These are phyloP conservation scores for Pleurotus citrinopileatus DNA, from an alignment of 768 basidiomycete genomes.

Conservation along the genomic window DNA sequence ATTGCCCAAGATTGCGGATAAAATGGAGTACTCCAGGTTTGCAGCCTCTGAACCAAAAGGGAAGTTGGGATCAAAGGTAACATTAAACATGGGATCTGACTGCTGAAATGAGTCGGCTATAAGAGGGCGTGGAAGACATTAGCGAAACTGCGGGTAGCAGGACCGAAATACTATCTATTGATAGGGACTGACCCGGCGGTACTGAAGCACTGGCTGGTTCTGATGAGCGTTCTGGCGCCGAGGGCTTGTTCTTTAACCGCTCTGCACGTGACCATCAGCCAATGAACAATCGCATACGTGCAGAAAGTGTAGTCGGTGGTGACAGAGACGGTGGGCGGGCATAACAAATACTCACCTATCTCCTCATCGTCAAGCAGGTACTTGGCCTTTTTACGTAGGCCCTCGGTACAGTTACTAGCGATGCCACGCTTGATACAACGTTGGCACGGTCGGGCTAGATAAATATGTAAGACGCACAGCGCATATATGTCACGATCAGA, in stretches of 20 bases:
- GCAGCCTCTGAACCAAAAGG: constrained; percentile 87
- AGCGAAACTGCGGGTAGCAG: constrained; percentile 16
- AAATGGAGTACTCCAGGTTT: constrained; percentile 92
- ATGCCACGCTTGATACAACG: constrained; percentile 94
- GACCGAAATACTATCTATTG: not conserved
- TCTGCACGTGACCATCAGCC: constrained; percentile 42
- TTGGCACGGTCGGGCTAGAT: constrained; percentile 89
- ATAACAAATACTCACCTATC: constrained; percentile 56
- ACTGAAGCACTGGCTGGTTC: constrained; percentile 27
- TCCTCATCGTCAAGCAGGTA: constrained; percentile 95
- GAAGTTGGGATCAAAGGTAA: constrained; percentile 59
- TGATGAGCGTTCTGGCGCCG: constrained; percentile 36
- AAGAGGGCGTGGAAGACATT: constrained; percentile 16
- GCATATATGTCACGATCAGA: constrained; percentile 16
- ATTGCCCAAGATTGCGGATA: constrained; percentile 87
- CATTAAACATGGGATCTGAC: constrained; percentile 58
- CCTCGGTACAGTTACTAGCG: constrained; percentile 85
- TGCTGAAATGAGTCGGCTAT: constrained; percentile 52
- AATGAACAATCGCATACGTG: constrained; percentile 23
- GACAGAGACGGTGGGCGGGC: constrained; percentile 8
- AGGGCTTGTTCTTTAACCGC: constrained; percentile 45
- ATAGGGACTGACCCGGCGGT: constrained; percentile 30
- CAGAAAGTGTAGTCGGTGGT: constrained; percentile 9
- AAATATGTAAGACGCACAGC: too few relatives aligned
- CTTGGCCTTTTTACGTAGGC: constrained; percentile 96